Percentiles rank a stretch among this genome's conserved stretches.
phyloP scores from a whole-genome alignment of 768 basidiomycete genomes.

The Amanita exitialis region DNA sequence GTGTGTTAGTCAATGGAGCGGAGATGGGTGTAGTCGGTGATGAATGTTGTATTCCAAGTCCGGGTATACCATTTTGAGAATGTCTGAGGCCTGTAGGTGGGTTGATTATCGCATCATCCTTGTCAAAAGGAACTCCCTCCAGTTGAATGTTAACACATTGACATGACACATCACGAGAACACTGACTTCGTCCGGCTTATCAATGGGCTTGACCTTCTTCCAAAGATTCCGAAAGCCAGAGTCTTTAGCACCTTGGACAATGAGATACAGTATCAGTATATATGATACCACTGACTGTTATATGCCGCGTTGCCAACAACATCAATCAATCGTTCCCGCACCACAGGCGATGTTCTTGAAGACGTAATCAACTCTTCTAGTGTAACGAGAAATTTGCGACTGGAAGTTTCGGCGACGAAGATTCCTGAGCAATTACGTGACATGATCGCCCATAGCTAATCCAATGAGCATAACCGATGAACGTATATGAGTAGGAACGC shows the following conservation, averaged over 20 bases:
- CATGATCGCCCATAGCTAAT: conserved; percentile 84
- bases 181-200: conserved; percentile 72
- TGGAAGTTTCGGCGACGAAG: conserved; percentile 60
- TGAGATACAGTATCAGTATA: conserved; percentile 13
- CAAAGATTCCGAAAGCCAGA: conserved; percentile 65
- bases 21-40: conserved; percentile 16
- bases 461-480: conserved; percentile 1
- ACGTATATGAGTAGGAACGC: conserved; percentile 15
- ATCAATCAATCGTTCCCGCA: conserved; percentile 69
- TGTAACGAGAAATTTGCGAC: conserved; percentile 71
- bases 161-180: neutral
- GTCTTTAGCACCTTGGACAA: conserved; percentile 14
- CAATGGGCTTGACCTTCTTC: conserved; percentile 68
- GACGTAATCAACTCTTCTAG: conserved; percentile 65
- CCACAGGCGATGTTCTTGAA: conserved; percentile 64
- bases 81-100: conserved; percentile 39
- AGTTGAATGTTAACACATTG: neutral
- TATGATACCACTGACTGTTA: conserved; percentile 36
- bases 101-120: conserved; percentile 72
- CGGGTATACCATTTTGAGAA: conserved; percentile 27
- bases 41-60: conserved; percentile 26
- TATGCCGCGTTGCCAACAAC: conserved; percentile 79
- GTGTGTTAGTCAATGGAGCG: conserved; percentile 8
- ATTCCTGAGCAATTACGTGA: conserved; percentile 67
- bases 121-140: conserved; percentile 70